Evolutionary conservation across 1,139 yeast species (phyloP), one percentile per base, ranked within the genome.

Genomic region (Meyerozyma smithsonii): DNA sequence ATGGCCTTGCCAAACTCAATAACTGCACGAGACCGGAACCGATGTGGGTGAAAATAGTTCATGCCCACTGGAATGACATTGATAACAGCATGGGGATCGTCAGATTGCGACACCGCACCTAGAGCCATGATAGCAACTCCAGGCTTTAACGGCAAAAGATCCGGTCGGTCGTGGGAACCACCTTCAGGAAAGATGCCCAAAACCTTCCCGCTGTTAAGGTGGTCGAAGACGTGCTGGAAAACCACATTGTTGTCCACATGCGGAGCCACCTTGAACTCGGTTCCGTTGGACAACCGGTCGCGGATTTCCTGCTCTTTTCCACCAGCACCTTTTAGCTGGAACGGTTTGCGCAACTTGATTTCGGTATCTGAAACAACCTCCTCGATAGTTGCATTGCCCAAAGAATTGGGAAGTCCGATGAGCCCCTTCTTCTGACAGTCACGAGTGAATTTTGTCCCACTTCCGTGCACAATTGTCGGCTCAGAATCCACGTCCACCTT

Each of bases 151-250:
- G 75, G 75, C 20, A 71, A 57, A 46, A 63, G 48, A 51, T 65
- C 54, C 41, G 73, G 53, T 41, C 73, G 63, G 56, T 56, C 66
- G 62, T 69, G 66, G 42, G 71, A 62, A 6, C 74, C 69, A 35
- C 77, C 66, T 62, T 73, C 92, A 1, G 90, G 89, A 49, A 83
- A 84, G 37, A 84, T 81, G 1, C 86, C 87, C 40, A 84, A 68
- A 14, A 79, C 72, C 23, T 78, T 77, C 8, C 79, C 77, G 1
- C 59, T 54, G 42, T 79, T 76, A 47, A 84, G 65, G 48, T 79
- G 82, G 40, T 73, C 69, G 51, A 81, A 84, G 5, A 84, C 90
- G 46, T 72, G 68, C 42, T 78, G 75, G 59, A 82, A 84, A 7
- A 81, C 76, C 11, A 55, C 52, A 39, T 76, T 71, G 49, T 81